These are phyloP conservation scores for Bruguiera sexangula DNA, from an alignment of 345 rosid genomes.

Conservation along the genomic window DNA sequence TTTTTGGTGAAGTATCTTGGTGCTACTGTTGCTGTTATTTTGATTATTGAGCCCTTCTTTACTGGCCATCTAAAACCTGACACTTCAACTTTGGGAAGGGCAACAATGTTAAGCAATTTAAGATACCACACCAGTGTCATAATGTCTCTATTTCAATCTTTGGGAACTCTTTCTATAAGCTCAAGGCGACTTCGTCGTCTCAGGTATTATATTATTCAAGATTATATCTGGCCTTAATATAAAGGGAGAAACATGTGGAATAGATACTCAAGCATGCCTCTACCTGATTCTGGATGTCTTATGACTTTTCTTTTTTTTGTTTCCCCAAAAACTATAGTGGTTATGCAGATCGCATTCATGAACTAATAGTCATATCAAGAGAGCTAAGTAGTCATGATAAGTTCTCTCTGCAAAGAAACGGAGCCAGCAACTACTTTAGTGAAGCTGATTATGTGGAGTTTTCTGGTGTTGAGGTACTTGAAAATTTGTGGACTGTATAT, in stretches of 20 bases:
- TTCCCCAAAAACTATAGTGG: constrained; percentile 49
- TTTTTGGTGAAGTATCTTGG: constrained; percentile 94
- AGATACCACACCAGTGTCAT: constrained; percentile 98
- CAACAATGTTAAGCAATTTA: constrained; percentile 95
- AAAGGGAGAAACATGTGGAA: neutral
- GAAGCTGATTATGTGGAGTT: constrained; percentile 92
- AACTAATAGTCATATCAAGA: constrained; percentile 75
- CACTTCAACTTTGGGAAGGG: constrained; percentile 85
- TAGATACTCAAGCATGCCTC: neutral
- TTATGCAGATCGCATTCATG: constrained; percentile 96
- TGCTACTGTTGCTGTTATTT: constrained; percentile 87
- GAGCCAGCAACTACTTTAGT: constrained; percentile 67
- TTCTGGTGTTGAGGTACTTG: constrained; percentile 85
- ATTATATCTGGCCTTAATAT: neutral
- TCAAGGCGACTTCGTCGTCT: constrained; percentile 90
- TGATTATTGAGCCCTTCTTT: constrained; percentile 97
- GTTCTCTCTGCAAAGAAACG: constrained; percentile 57
- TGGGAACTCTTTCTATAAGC: constrained; percentile 92
- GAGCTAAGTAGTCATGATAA: constrained; percentile 68
- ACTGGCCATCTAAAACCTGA: constrained; percentile 88
- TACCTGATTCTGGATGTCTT: constrained; percentile 6
- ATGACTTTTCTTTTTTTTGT: constrained; percentile 9
- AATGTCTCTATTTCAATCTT: constrained; percentile 78
- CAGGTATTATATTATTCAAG: constrained; percentile 46
- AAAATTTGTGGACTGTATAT: constrained; percentile 11